phyloP scores from a whole-genome alignment of 805 yeast species.

The Maudiozyma barnettii region DNA sequence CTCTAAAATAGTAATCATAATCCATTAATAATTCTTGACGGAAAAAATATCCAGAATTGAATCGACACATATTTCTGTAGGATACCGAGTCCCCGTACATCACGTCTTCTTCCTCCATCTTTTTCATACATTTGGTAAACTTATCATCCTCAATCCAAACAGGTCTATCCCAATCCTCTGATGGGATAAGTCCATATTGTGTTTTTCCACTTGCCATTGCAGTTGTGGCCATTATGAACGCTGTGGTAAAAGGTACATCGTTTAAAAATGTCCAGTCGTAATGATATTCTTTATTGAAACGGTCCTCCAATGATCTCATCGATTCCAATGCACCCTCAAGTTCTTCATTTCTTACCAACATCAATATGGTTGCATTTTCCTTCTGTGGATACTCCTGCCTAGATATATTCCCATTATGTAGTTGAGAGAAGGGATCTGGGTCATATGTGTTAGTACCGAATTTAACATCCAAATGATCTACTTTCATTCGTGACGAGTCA shows the following conservation, averaged over 20 bases:
- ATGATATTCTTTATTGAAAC: conserved; percentile 55
- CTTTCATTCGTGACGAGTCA: background rate
- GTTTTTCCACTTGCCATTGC: conserved; percentile 55
- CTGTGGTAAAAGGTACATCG: conserved; percentile 58
- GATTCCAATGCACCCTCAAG: conserved; percentile 62
- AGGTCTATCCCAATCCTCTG: conserved; percentile 73
- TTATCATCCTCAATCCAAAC: conserved; percentile 52
- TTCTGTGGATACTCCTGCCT: conserved; percentile 2
- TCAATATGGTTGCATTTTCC: conserved; percentile 70
- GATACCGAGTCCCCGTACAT: conserved; percentile 58
- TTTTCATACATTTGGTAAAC: conserved; percentile 38
- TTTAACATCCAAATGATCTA: conserved; percentile 7
- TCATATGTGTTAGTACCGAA: conserved; percentile 23
- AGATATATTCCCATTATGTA: background rate
- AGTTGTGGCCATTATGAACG: conserved; percentile 50
- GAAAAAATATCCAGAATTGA: conserved; percentile 85
- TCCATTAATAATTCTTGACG: conserved; percentile 59
- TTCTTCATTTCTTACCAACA: conserved; percentile 82
- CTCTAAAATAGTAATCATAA: conserved; percentile 90
- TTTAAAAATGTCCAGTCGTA: conserved; percentile 77
- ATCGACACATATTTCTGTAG: conserved; percentile 91
- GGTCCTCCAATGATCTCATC: conserved; percentile 69
- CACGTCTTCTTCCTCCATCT: conserved; percentile 39
- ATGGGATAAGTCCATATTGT: conserved; percentile 57
- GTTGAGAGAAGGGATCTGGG: conserved; percentile 6